phyloP scores from a whole-genome alignment of 1,284 basidiomycete species.

The Cutaneotrichosporon dermatis region DNA sequence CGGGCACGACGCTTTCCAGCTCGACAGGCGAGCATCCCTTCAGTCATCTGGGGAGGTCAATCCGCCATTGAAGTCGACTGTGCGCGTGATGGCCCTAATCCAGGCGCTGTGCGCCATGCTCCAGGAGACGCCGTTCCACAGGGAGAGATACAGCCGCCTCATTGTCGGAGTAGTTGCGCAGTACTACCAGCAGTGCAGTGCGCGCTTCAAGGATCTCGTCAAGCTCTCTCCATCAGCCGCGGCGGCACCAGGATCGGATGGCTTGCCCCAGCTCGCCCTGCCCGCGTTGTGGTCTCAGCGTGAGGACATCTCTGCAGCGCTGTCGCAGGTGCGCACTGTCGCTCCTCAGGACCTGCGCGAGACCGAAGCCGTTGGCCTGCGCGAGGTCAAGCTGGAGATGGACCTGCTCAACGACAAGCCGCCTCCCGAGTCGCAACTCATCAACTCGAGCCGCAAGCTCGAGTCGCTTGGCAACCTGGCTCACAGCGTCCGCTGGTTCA shows the following conservation, averaged over 20 bases:
- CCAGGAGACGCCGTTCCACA: conserved; percentile 88
- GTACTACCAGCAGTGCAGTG: conserved; percentile 90
- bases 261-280: conserved; percentile 42
- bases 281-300: conserved; percentile 82
- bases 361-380: neutral
- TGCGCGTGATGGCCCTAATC: conserved; percentile 80
- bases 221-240: conserved; percentile 4
- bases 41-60: conserved; percentile 16
- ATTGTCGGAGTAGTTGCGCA: conserved; percentile 94
- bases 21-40: conserved; percentile 26
- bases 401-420: conserved; percentile 50
- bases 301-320: conserved; percentile 67
- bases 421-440: conserved; percentile 65
- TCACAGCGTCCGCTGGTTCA: conserved; percentile 81
- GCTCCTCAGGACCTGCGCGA: conserved; percentile 10
- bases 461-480: conserved; percentile 74
- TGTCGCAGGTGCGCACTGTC: conserved; percentile 53
- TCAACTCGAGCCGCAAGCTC: conserved; percentile 69
- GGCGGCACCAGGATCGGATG: neutral
- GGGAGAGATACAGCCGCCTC: conserved; percentile 87
- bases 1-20: conserved; percentile 75
- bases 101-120: conserved; percentile 92
- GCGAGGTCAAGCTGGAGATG: conserved; percentile 10
- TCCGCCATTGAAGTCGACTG: conserved; percentile 66
- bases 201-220: conserved; percentile 62